Base-by-base conservation (phyloP, 371 early-diverging fungal genomes). In the Mucor velutinosus region DNA sequence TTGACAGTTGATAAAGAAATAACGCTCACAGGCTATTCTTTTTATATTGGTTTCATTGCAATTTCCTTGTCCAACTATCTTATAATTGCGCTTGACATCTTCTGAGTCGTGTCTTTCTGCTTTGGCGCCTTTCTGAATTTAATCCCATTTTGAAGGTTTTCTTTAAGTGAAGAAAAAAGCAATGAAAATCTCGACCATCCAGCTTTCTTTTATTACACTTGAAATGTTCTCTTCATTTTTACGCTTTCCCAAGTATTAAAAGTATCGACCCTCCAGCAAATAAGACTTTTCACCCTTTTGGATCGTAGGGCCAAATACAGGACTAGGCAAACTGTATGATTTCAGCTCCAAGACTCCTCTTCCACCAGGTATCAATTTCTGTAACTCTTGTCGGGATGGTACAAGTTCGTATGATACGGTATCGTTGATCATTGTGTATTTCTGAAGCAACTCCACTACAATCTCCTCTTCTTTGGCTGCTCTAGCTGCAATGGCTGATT, bases 391-490 rank as follows among this genome's bases (percentile, higher is more conserved):
- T 25, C 82, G 76, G 0, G 76, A 69, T 7, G 88, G 88, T 0
- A 88, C 76, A 29, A 69, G 60, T 45, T 87, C 84, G 65, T 85
- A 89, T 7, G 87, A 72, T 64, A 89, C 89, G 23, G 86, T 86
- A 65, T 89, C 81, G 58, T 89, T 89, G 27, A 86, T 80, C 76
- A 81, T 82, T 19, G 80, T 77, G 57, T 78, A 87, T 19, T 76
- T 74, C 4, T 71, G 64, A 27, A 81, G 73, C 14, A 84, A 64
- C 43, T 86, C 88, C 47, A 72, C 76, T 7, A 86, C 81, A 8
- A 73, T 60, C 30, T 83, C 81, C 65, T 84, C 83, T 65, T 89
- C 89, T 61, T 84, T 78, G 8, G 75, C 64, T 8, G 89, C 87
- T 21, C 81, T 76, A 27, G 76, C 65, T 14, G 86, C 81, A 30